Evolutionary conservation across 129 eudicot species (phyloP).

Genomic region (Escallonia herrerae): DNA sequence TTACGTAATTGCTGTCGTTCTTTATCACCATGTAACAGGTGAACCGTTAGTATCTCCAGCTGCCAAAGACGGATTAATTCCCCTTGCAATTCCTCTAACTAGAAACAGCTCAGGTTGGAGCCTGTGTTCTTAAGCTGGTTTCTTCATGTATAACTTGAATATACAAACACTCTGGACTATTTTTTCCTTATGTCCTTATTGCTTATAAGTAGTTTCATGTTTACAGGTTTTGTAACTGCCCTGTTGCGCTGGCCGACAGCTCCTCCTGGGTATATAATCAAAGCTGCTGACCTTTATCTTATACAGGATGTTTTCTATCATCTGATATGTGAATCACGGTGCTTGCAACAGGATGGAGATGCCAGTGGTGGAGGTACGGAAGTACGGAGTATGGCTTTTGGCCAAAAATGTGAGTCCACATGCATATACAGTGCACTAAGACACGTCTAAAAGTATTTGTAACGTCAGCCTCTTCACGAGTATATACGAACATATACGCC

Average conservation of each 20-base stretch:
- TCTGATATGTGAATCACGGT: background rate
- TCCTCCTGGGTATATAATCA: constrained; percentile 72
- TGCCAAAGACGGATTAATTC: constrained; percentile 76
- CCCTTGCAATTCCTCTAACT: constrained; percentile 85
- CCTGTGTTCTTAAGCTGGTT: background rate
- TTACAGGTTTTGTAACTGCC: constrained; percentile 78
- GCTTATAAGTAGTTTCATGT: background rate
- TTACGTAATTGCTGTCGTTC: constrained; percentile 1
- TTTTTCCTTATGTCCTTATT: no score
- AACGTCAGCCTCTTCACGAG: background rate
- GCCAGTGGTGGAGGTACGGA: constrained; percentile 96
- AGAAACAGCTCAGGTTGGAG: constrained; percentile 43
- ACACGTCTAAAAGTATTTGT: background rate
- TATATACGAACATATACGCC: constrained; percentile 5
- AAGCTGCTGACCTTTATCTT: constrained; percentile 17
- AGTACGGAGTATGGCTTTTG: constrained; percentile 97
- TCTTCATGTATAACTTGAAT: background rate
- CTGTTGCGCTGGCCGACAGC: constrained; percentile 98
- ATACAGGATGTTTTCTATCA: constrained; percentile 12
- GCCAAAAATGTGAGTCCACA: constrained; percentile 74
- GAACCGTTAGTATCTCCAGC: constrained; percentile 80
- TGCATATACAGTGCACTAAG: background rate
- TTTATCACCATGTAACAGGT: constrained; percentile 37
- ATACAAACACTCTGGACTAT: background rate
- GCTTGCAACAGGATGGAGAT: constrained; percentile 73